These are phyloP conservation scores for Colletotrichum higginsianum DNA, from an alignment of 2,329 filamentous ascomycete species.

Conservation along the genomic window DNA sequence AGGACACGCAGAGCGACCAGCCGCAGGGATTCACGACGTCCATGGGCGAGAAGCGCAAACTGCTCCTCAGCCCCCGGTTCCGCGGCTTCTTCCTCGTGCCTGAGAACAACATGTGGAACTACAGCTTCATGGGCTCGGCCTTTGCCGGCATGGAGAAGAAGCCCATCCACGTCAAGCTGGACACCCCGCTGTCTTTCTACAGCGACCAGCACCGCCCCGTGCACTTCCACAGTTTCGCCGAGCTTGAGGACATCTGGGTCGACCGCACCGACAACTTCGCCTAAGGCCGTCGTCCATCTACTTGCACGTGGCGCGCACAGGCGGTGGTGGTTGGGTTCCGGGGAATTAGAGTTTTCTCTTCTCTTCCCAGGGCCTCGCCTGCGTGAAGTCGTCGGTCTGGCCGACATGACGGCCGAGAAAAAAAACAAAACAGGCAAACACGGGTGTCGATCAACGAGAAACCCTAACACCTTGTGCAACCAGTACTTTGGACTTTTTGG, in stretches of 20 bases:
- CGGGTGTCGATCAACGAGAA: constrained; percentile 1
- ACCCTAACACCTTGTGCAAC: constrained; percentile 9
- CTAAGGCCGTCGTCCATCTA: constrained; percentile 59
- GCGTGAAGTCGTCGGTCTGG: background rate
- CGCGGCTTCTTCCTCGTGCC: constrained; percentile 97
- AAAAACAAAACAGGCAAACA: background rate
- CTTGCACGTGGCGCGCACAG: background rate
- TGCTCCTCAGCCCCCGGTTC: constrained; percentile 93
- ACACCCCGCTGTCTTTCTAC: constrained; percentile 92
- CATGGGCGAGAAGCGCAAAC: constrained; percentile 96
- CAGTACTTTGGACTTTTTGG: constrained; percentile 5
- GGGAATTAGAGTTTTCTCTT: background rate
- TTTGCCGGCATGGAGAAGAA: constrained; percentile 94
- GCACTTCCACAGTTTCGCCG: constrained; percentile 97
- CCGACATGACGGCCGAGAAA: background rate
- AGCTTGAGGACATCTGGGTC: constrained; percentile 97
- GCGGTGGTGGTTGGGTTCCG: background rate
- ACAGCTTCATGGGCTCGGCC: constrained; percentile 94
- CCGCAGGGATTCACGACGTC: constrained; percentile 92
- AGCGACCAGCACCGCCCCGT: constrained; percentile 91
- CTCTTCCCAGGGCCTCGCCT: background rate
- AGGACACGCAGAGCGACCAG: constrained; percentile 91
- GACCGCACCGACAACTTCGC: constrained; percentile 95
- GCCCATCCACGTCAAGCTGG: constrained; percentile 90
- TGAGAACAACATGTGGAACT: constrained; percentile 93